Evolutionary conservation across 2,329 filamentous ascomycete species (phyloP).

Genomic region (Ophiostoma sp.): DNA sequence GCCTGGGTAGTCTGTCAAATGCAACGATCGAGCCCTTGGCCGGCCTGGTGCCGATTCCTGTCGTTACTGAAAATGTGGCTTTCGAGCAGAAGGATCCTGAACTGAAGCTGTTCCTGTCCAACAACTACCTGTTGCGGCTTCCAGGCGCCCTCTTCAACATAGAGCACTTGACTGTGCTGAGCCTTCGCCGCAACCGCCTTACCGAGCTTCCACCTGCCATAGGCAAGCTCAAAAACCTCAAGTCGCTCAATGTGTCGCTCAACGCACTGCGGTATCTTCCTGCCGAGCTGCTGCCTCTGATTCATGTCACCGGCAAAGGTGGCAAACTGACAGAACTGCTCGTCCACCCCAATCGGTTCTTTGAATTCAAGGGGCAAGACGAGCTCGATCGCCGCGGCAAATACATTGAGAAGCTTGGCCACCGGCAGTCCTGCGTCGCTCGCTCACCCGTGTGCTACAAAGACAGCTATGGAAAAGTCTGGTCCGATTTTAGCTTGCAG

Average conservation of each 20-base stretch:
- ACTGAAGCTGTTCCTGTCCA: constrained; percentile 56
- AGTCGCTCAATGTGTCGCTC: constrained; percentile 59
- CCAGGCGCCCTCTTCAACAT: constrained; percentile 59
- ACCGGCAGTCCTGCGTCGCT: constrained; percentile 14
- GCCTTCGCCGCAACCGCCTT: constrained; percentile 59
- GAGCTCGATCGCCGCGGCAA: constrained; percentile 17
- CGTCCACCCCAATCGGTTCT: constrained; percentile 55
- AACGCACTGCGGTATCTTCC: constrained; percentile 59
- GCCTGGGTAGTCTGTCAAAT: constrained; percentile 50
- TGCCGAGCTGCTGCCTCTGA: constrained; percentile 54
- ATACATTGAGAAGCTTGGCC: background rate
- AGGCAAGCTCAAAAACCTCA: constrained; percentile 51
- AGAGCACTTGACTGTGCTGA: constrained; percentile 57
- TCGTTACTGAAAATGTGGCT: constrained; percentile 50
- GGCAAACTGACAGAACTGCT: constrained; percentile 48
- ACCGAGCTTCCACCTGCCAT: constrained; percentile 56
- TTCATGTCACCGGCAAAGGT: constrained; percentile 34
- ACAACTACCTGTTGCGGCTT: constrained; percentile 52
- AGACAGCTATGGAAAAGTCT: constrained; percentile 23
- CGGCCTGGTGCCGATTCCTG: constrained; percentile 49
- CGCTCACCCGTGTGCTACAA: constrained; percentile 26
- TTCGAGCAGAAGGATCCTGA: constrained; percentile 55
- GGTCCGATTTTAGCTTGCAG: constrained; percentile 17
- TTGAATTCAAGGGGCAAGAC: constrained; percentile 17
- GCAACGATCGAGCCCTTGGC: constrained; percentile 52